Conservation (phyloP, 169 alveolate species). For the Amoebophrya sp. region DNA sequence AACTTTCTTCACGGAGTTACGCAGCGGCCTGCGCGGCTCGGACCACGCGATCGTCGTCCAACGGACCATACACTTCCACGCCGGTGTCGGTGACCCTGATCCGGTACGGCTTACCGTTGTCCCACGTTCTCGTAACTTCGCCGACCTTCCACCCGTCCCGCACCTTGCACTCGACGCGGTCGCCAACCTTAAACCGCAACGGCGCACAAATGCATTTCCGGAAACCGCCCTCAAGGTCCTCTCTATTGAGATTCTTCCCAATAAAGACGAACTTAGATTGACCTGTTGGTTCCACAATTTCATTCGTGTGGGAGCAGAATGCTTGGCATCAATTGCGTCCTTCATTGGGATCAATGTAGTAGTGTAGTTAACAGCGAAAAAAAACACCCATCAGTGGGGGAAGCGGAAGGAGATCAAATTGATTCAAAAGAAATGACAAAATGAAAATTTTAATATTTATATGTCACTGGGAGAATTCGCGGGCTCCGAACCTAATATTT, state of each 20-base stretch:
- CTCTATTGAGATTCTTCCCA: slow-evolving; percentile 16
- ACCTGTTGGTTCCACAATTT: background rate
- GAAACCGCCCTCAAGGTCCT: background rate
- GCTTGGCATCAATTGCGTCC: background rate
- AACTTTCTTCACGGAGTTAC: too few species aligned
- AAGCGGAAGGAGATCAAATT: background rate
- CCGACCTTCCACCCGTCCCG: slow-evolving; percentile 8
- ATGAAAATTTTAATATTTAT: background rate
- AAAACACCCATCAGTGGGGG: background rate
- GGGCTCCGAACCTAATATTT: background rate
- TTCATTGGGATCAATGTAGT: background rate
- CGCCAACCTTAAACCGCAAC: too few species aligned
- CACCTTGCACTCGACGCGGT: slow-evolving; percentile 8
- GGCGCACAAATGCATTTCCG: background rate
- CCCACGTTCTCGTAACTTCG: slow-evolving; percentile 11
- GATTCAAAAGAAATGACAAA: background rate
- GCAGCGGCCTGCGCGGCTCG: too few species aligned
- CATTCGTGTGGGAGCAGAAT: too few species aligned
- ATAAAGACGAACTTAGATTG: slow-evolving; percentile 23
- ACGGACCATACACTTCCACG: background rate
- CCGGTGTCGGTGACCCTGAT: background rate
- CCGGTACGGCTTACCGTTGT: slow-evolving; percentile 21
- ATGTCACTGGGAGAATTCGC: background rate
- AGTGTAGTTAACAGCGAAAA: background rate
- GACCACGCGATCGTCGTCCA: background rate